Percentiles rank a stretch among this genome's conserved stretches.
Conservation (phyloP, 176 grass and related monocot genomes). For the Microstegium vimineum region DNA sequence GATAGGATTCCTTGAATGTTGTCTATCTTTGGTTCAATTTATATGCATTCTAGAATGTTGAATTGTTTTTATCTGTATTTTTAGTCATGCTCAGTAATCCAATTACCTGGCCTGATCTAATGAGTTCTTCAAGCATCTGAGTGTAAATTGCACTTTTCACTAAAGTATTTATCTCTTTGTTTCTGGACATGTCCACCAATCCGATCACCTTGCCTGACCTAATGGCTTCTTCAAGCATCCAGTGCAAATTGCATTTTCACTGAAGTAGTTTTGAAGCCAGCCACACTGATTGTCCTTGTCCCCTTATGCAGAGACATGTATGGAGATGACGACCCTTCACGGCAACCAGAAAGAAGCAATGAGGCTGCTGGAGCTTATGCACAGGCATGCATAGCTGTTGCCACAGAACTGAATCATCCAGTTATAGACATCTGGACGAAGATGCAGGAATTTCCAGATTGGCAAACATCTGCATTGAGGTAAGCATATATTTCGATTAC, state of each 20-base stretch:
- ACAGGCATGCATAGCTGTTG: slow-evolving; percentile 68
- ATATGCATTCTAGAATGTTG: neutral
- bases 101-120: neutral
- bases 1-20: neutral
- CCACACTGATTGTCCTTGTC: neutral
- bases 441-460: slow-evolving; percentile 64
- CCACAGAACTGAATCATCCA: slow-evolving; percentile 53
- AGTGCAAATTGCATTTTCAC: neutral
- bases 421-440: slow-evolving; percentile 85
- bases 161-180: neutral
- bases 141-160: neutral
- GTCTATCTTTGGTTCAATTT: neutral
- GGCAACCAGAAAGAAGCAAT: slow-evolving; percentile 76
- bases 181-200: neutral
- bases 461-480: slow-evolving; percentile 71
- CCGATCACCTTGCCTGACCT: neutral
- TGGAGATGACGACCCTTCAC: slow-evolving; percentile 43
- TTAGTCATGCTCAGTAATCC: neutral
- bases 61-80: neutral
- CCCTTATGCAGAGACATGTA: slow-evolving; percentile 43
- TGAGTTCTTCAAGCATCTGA: neutral
- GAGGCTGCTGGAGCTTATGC: slow-evolving; percentile 80
- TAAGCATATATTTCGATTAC: neutral
- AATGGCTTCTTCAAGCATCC: neutral
- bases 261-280: neutral